These are phyloP conservation scores for Penicillium sp. DNA, from an alignment of 2,329 filamentous ascomycete species.

Conservation along the genomic window DNA sequence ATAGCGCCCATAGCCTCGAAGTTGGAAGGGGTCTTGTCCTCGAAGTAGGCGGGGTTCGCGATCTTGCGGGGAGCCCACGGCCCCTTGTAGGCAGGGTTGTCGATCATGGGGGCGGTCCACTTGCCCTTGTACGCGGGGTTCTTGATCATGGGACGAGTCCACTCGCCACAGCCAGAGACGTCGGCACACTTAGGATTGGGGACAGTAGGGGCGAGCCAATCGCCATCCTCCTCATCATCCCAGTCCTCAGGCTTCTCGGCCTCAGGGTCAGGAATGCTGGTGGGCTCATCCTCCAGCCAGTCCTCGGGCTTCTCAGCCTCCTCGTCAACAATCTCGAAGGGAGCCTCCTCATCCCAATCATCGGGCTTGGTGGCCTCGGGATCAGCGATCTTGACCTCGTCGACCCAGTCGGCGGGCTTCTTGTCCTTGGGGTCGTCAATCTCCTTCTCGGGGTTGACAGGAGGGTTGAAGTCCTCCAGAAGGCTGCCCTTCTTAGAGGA, in stretches of 20 bases:
- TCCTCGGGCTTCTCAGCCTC: conserved; percentile 88
- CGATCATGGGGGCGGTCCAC: conserved; percentile 88
- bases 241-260: conserved; percentile 97
- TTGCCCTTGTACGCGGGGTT: conserved; percentile 99
- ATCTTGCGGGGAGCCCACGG: conserved; percentile 94
- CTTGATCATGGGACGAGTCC: conserved; percentile 86
- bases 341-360: conserved; percentile 98
- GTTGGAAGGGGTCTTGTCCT: conserved; percentile 95
- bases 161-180: conserved; percentile 87
- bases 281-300: conserved; percentile 89
- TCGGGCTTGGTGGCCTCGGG: conserved; percentile 94
- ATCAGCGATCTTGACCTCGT: conserved; percentile 85
- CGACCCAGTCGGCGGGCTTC: conserved; percentile 96
- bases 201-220: conserved; percentile 87
- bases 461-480: conserved; percentile 84
- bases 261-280: conserved; percentile 83
- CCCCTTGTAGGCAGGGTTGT: conserved; percentile 98
- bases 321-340: conserved; percentile 93
- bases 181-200: conserved; percentile 96
- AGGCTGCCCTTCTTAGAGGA: conserved; percentile 85
- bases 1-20: conserved; percentile 93
- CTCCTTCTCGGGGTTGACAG: conserved; percentile 93
- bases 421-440: conserved; percentile 91
- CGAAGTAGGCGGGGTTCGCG: conserved; percentile 90
- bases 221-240: conserved; percentile 99